Percentiles rank a stretch among this genome's conserved stretches.
Conservation (phyloP, 768 basidiomycete species). For the Crucibulum laeve region DNA sequence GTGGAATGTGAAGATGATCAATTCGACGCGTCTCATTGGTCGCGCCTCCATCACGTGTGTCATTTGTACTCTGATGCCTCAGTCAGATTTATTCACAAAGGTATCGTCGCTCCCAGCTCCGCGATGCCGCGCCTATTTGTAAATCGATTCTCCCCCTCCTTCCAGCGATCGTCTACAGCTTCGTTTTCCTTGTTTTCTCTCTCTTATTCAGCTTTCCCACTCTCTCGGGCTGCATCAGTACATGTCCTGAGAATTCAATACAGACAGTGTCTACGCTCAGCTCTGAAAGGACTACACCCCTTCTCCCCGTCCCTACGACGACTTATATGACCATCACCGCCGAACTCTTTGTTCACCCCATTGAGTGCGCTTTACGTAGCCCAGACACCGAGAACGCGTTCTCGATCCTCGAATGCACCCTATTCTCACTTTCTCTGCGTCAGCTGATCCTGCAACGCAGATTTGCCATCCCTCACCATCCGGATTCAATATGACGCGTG, state of each 20-base stretch:
- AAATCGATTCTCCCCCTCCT: too few species aligned
- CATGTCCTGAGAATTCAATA: too few species aligned
- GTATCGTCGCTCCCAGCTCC: not conserved
- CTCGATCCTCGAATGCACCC: constrained; percentile 12
- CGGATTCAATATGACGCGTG: constrained; percentile 18
- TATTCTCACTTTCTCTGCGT: constrained; percentile 13
- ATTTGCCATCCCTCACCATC: constrained; percentile 14
- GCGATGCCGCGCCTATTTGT: not conserved
- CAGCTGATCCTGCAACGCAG: constrained; percentile 14
- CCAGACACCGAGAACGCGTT: constrained; percentile 1
- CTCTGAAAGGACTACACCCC: too few species aligned
- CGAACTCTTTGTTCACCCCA: not conserved
- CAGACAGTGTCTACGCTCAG: too few species aligned
- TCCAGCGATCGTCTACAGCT: not conserved
- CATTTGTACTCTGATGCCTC: not conserved
- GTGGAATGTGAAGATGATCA: not conserved
- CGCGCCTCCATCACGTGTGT: not conserved
- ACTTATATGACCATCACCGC: too few species aligned
- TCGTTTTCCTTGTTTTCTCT: not conserved
- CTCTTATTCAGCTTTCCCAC: not conserved
- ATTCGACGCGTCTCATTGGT: not conserved
- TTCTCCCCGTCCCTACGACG: too few species aligned
- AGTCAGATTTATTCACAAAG: not conserved
- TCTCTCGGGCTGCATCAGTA: too few species aligned
- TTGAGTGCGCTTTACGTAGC: not conserved